Percentiles rank a stretch among this genome's conserved stretches.
phyloP scores from a whole-genome alignment of 176 grass and related monocot genomes.

The Eleusine coracana region DNA sequence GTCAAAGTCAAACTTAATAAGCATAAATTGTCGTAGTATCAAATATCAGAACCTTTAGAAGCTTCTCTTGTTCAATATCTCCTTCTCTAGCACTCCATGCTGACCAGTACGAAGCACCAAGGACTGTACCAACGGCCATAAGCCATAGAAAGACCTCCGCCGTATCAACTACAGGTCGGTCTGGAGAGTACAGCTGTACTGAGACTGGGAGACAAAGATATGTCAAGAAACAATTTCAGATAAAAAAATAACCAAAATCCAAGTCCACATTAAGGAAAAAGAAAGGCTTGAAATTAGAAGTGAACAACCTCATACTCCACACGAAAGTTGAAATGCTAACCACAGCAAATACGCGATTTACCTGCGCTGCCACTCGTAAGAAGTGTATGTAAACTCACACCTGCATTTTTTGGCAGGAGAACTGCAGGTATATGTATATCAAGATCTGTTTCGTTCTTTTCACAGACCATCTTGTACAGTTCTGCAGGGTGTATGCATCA shows the following conservation, averaged over 20 bases:
- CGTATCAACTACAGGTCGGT: constrained; percentile 83
- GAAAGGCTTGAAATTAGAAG: not conserved
- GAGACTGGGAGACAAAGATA: constrained; percentile 58
- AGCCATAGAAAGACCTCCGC: constrained; percentile 98
- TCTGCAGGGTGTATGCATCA: constrained; percentile 52
- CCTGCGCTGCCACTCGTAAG: constrained; percentile 54
- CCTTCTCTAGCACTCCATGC: constrained; percentile 88
- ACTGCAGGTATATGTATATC: constrained; percentile 84
- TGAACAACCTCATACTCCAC: not conserved
- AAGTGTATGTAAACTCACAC: constrained; percentile 53
- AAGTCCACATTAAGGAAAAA: constrained; percentile 21
- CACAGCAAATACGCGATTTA: constrained; percentile 20
- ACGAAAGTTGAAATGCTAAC: constrained; percentile 13
- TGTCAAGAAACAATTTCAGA: constrained; percentile 24
- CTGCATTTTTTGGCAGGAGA: constrained; percentile 80
- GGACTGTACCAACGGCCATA: constrained; percentile 94
- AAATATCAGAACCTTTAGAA: constrained; percentile 72
- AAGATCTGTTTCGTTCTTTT: constrained; percentile 82
- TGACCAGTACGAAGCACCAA: constrained; percentile 96
- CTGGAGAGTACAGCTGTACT: constrained; percentile 88
- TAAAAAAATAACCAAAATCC: constrained; percentile 22
- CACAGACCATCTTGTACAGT: constrained; percentile 98
- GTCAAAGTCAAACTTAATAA: constrained; percentile 18
- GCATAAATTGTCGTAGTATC: constrained; percentile 19
- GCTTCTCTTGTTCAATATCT: constrained; percentile 76